Evolutionary conservation across 2,329 filamentous ascomycete species (phyloP), one percentile per base, ranked within the genome.

Genomic region (Neocatenulostroma microsporum): DNA sequence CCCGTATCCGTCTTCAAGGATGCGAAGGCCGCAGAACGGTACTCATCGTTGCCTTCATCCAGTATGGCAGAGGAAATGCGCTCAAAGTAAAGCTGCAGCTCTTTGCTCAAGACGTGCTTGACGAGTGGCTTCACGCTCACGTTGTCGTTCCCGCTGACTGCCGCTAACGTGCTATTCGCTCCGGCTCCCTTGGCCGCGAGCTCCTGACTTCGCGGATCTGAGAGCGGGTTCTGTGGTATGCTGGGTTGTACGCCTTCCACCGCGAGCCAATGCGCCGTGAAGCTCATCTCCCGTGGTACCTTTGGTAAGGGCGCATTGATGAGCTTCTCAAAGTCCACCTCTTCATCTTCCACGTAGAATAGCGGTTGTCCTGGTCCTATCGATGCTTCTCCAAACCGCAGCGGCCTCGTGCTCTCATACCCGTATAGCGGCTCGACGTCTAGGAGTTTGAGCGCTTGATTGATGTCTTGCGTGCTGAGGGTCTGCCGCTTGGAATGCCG

Each of bases 241-340:
- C 87, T 84, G 2, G 91, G 91, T 59, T 98, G 89, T 19, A 96
- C 91, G 41, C 91, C 91, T 69, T 98, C 91, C 32, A 98, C 86
- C 15, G 91, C 88, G 42, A 96, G 79, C 89, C 91, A 98, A 64
- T 98, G 91, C 42, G 85, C 91, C 26, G 89, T 96, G 57, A 95
- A 89, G 43, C 80, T 85, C 53, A 91, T 82, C 61, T 98, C 91
- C 33, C 89, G 74, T 21, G 91, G 91, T 20, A 98, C 88, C 62
- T 93, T 95, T 18, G 91, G 91, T 48, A 98, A 65, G 4, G 91
- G 85, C 47, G 87, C 87, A 65, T 98, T 98, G 60, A 98, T 95
- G 49, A 98, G 70, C 69, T 96, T 96, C 68, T 98, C 91, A 57
- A 98, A 96, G 62, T 98, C 91, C 37, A 96, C 82, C 68, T 98